A percentile compares a stretch with the other conserved stretches of the same genome.
phyloP scores from a whole-genome alignment of 768 basidiomycete genomes.

The Mrakia hoshinonis region DNA sequence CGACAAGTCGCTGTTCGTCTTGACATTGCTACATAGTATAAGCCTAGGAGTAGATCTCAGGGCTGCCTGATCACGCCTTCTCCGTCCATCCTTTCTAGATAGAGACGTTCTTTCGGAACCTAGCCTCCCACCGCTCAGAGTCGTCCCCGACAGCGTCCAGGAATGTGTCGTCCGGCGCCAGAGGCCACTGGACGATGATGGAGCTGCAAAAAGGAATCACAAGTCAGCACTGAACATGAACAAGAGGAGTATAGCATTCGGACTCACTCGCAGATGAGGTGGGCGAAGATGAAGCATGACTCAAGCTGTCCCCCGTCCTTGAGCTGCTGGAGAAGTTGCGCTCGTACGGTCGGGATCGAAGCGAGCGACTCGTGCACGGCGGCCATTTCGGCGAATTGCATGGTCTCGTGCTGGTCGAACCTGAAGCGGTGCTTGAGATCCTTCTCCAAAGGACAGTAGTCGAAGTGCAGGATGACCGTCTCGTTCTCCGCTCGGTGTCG shows the following conservation, averaged over 20 bases:
- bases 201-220: not conserved
- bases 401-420: constrained; percentile 5
- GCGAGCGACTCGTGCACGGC: not conserved
- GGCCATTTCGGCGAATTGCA: not conserved
- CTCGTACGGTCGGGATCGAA: not conserved
- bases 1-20: too few relatives aligned
- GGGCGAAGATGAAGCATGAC: not conserved
- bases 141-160: constrained; percentile 1
- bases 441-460: not conserved
- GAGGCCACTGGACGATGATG: constrained; percentile 8
- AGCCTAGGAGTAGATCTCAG: not conserved
- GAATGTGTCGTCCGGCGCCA: not conserved
- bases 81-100: not conserved
- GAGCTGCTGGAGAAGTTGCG: not conserved
- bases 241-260: not conserved
- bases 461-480: constrained; percentile 7
- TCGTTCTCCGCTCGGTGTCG: not conserved
- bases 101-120: constrained; percentile 8
- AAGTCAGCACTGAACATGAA: not conserved
- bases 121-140: constrained; percentile 9
- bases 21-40: too few relatives aligned
- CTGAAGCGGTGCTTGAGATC: constrained; percentile 3
- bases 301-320: constrained; percentile 9
- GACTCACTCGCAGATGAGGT: constrained; percentile 9
- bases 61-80: not conserved